A percentile compares a stretch with the other conserved stretches of the same genome.
These are phyloP conservation scores for Podospora didyma DNA, from an alignment of 495 filamentous ascomycete species.

Conservation along the genomic window DNA sequence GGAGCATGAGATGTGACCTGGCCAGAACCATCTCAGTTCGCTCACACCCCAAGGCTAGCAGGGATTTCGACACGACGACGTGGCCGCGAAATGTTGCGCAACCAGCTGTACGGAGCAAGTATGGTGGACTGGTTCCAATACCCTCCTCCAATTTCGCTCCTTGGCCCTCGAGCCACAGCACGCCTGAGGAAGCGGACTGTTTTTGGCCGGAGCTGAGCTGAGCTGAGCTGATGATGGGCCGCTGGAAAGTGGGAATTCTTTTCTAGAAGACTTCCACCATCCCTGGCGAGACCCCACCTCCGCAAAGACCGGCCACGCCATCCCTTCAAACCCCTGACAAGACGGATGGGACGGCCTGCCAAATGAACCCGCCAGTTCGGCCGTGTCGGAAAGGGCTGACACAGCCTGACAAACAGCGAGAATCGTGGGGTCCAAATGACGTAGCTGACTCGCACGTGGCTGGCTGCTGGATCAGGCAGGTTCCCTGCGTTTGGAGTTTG, in stretches of 20 bases:
- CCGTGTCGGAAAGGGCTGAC: background rate
- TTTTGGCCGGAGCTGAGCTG: background rate
- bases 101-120: no score
- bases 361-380: slow-evolving; percentile 1
- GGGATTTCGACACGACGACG: no score
- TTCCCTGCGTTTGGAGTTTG: background rate
- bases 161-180: no score
- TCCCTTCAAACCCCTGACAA: background rate
- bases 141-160: no score
- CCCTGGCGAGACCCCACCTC: background rate
- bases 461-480: no score
- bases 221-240: background rate
- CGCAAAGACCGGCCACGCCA: background rate
- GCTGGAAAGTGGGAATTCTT: background rate
- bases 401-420: background rate
- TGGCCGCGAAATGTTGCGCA: no score
- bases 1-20: no score
- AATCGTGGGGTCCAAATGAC: background rate
- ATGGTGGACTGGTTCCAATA: no score
- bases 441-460: background rate
- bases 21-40: no score
- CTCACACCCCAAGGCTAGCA: no score
- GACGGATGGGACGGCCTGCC: background rate
- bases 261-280: slow-evolving; percentile 4
- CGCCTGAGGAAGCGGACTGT: no score